Conservation (phyloP, 768 basidiomycete genomes). For the Sporobolomyces roseus region DNA sequence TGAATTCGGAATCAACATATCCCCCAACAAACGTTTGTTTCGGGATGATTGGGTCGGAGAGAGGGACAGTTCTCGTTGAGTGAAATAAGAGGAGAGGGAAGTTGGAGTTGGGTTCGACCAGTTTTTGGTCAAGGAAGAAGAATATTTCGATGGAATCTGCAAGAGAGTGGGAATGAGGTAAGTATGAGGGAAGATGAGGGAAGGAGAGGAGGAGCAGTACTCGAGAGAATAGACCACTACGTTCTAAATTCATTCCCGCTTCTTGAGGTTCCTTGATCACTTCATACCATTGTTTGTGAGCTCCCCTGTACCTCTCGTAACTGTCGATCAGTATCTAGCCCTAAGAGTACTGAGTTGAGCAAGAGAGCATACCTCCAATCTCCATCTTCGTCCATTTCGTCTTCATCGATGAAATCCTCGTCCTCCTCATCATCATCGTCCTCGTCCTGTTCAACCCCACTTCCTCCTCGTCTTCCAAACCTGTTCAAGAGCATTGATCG, state of each 20-base stretch:
- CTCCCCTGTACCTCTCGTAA: background rate
- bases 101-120: background rate
- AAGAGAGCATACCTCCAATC: slow-evolving; percentile 14
- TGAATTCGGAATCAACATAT: slow-evolving; percentile 73
- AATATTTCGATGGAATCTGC: slow-evolving; percentile 59
- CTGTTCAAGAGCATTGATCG: slow-evolving; percentile 23
- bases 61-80: slow-evolving; percentile 23
- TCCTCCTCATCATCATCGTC: slow-evolving; percentile 14
- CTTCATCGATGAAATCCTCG: background rate
- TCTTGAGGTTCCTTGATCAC: slow-evolving; percentile 20
- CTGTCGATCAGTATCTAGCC: background rate
- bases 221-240: slow-evolving; percentile 74
- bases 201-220: slow-evolving; percentile 49
- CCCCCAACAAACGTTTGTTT: no score
- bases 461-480: background rate
- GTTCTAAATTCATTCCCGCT: slow-evolving; percentile 63
- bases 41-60: no score
- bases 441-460: slow-evolving; percentile 10
- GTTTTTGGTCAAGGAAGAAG: slow-evolving; percentile 42
- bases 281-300: slow-evolving; percentile 33
- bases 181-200: slow-evolving; percentile 4
- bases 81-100: slow-evolving; percentile 12
- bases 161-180: slow-evolving; percentile 50
- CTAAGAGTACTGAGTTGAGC: no score
- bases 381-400: slow-evolving; percentile 12